These are phyloP conservation scores for Pistacia integerrima DNA, from an alignment of 345 rosid genomes.

Conservation along the genomic window DNA sequence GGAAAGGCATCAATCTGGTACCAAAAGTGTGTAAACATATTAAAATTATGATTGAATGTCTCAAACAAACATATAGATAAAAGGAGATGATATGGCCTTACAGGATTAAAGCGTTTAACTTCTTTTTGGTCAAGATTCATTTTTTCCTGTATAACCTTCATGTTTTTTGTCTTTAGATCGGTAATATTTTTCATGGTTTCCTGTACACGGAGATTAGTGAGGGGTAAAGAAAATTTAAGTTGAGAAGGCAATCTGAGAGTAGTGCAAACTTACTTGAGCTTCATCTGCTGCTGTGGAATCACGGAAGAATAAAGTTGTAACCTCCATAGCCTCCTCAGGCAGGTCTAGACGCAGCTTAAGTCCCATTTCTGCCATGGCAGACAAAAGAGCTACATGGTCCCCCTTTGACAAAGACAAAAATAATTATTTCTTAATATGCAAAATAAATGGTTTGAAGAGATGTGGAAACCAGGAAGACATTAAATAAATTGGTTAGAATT, in stretches of 20 bases:
- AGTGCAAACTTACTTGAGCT: conserved; percentile 60
- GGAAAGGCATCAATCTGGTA: conserved; percentile 97
- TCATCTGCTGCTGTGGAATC: conserved; percentile 77
- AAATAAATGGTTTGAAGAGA: conserved; percentile 1
- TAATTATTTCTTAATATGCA: conserved; percentile 7
- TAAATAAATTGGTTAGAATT: not conserved
- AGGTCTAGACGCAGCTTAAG: conserved; percentile 71
- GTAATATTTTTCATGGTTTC: conserved; percentile 67
- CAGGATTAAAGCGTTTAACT: conserved; percentile 94
- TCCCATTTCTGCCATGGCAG: conserved; percentile 98
- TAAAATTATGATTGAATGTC: conserved; percentile 5
- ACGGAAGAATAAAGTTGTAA: conserved; percentile 76
- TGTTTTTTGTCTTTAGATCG: conserved; percentile 65
- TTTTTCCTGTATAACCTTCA: conserved; percentile 93
- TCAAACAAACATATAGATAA: conserved; percentile 9
- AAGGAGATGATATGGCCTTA: conserved; percentile 33
- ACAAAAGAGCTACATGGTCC: conserved; percentile 92
- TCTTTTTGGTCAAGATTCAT: conserved; percentile 77
- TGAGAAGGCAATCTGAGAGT: conserved; percentile 22
- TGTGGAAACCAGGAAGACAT: not conserved
- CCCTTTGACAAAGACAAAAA: conserved; percentile 55
- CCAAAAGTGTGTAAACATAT: conserved; percentile 7
- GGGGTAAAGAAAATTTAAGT: conserved; percentile 5
- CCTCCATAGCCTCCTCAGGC: conserved; percentile 95
- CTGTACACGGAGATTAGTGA: conserved; percentile 45